Base-by-base conservation (phyloP, 805 yeast genomes). In the Lipomyces yamanashiensis region DNA sequence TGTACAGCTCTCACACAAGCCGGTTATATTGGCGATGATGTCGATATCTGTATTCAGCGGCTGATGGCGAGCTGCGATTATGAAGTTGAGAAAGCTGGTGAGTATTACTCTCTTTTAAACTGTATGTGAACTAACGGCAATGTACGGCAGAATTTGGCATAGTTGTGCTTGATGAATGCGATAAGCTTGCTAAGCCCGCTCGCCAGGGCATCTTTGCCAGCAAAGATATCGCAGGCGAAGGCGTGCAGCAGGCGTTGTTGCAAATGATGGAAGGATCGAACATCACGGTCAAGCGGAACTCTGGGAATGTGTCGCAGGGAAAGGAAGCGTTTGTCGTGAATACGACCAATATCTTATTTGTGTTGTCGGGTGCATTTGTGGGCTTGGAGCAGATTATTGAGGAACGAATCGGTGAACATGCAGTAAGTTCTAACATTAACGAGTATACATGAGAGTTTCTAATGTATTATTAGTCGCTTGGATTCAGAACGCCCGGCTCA, bases 1-100 rank as follows among this genome's bases (percentile, higher is more conserved):
- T 85, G 88, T 70, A 85, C 88, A 0, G 83, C 85, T 50, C 70
- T 85, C 62, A 85, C 88, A 0, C 88, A 85, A 69, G 87, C 88
- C 0, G 88, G 88, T 7, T 85, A 85, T 69, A 84, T 85, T 50
- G 88, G 88, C 28, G 88, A 85, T 63, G 88, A 85, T 72, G 85
- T 84, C 17, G 87, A 85, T 64, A 75, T 80, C 37, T 84, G 87
- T 67, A 78, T 85, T 28, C 84, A 83, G 70, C 78, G 85, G 61
- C 74, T 85, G 21, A 72, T 84, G 54, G 80, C 80, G 1, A 80
- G 76, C 65, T 80, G 87, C 2, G 81, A 81, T 49, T 82, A 79
- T 67, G 84, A 84, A 67, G 82, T 83, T 28, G 81, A 79, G 9
- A 77, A 77, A 15, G 59, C 64, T 10, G 59, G 64, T 53, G n/a